These are phyloP conservation scores for Gamarada debralockiae DNA, from an alignment of 495 filamentous ascomycete genomes.

Conservation along the genomic window DNA sequence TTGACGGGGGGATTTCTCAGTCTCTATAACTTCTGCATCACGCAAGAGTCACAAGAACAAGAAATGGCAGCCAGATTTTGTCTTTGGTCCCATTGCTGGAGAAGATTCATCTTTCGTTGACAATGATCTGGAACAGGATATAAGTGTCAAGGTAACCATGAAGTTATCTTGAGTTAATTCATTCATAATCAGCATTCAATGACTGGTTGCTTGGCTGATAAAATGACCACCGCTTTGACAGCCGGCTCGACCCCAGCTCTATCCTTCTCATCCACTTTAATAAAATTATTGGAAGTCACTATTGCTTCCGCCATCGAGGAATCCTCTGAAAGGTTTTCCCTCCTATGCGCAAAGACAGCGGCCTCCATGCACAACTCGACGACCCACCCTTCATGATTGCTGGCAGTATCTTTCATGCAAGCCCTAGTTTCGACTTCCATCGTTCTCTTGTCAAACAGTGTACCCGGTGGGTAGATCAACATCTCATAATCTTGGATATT, in stretches of 20 bases:
- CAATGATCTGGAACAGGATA: no score
- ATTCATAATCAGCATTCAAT: no score
- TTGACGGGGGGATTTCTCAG: no score
- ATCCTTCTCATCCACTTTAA: background rate
- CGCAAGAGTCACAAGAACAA: no score
- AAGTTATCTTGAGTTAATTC: no score
- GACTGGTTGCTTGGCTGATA: no score
- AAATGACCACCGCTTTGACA: background rate
- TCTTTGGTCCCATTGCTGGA: no score
- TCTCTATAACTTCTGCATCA: no score
- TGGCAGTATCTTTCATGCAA: background rate
- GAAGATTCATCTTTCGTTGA: no score
- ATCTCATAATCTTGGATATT: constrained; percentile 9
- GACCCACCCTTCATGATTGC: background rate
- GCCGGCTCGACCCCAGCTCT: background rate
- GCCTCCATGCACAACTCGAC: background rate
- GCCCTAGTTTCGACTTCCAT: background rate
- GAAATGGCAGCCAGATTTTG: no score
- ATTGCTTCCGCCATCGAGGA: background rate
- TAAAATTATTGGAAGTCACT: background rate
- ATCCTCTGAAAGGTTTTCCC: background rate
- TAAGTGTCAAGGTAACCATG: no score
- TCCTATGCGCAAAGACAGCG: background rate
- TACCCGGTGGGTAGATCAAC: background rate
- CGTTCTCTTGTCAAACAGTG: background rate